Evolutionary conservation across 345 rosid genomes (phyloP), one percentile per base, ranked within the genome.

Genomic region (Carallia brachiata): DNA sequence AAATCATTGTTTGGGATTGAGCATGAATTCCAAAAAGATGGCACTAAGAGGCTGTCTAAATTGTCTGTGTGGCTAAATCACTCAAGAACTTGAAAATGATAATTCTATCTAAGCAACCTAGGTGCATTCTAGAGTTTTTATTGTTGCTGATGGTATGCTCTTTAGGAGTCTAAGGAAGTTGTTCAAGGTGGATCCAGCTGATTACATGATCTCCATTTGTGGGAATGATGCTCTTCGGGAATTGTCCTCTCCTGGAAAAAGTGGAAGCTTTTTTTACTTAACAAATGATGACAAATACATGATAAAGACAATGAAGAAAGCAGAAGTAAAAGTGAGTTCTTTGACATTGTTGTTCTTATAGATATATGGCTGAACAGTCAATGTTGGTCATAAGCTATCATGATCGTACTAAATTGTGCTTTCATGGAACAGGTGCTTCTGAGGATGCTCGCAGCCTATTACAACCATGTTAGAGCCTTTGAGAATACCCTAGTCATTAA

Each of bases 241-340:
- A 72, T 92, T 91, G 58, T 93, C 98, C 6, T 93, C 98, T 37
- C 98, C 98, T 48, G 98, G 98, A 56, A 93, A 93, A 88, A 93
- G 98, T 72, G 98, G 98, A 40, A 93, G 98, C 78, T 93, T 93
- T 63, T 93, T 93, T 62, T 93, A 93, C 77, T 77, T 93, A 78
- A 93, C 98, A 13, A 80, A 88, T 36, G 98, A 93, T 59, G 98
- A 93, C 66, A 88, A 89, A 27, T 93, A 93, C 84, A 93, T 93
- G 97, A 93, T 93, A 18, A 93, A 93, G 81, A 93, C 98, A 30
- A 89, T 91, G 80, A 93, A 89, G 83, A 93, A 93, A 79, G 76
- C 94, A 0, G 98, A 94, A 86, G 89, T 81, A 8, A 94, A 94
- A 85, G 98, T 91, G 68, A 81, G 85, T 61, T 44, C 5, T 13